Percentiles rank a stretch among this genome's conserved stretches.
Evolutionary conservation across 805 yeast species (phyloP).

Genomic region (Monosporozyma unispora): DNA sequence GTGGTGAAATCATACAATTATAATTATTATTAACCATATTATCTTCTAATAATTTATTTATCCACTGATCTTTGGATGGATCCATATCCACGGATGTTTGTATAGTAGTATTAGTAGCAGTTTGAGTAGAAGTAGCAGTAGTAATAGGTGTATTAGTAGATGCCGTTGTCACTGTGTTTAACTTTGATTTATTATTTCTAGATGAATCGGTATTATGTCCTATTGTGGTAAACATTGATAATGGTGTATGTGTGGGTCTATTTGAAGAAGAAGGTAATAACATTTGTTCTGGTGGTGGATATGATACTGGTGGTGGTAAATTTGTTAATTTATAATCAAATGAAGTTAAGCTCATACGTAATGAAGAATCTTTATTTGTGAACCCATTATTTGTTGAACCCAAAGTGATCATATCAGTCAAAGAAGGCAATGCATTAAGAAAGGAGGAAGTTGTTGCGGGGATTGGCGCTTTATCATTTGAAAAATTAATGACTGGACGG

Average conservation of each 20-base stretch:
- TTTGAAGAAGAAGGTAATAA: neutral
- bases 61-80: constrained; percentile 7
- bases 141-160: no score
- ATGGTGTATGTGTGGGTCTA: neutral
- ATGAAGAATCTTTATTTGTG: constrained; percentile 12
- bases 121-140: no score
- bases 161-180: neutral
- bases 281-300: neutral
- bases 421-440: constrained; percentile 22
- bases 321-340: constrained; percentile 20
- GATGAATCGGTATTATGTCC: neutral
- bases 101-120: no score
- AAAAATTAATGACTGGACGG: neutral
- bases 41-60: constrained; percentile 7
- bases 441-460: neutral
- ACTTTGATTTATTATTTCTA: neutral
- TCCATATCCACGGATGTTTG: neutral
- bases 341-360: constrained; percentile 27
- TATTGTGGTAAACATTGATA: constrained; percentile 2
- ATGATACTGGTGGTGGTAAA: neutral
- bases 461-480: neutral
- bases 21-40: neutral
- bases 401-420: constrained; percentile 35
- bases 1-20: constrained; percentile 12
- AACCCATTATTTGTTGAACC: constrained; percentile 29